Evolutionary conservation across 1,284 basidiomycete genomes (phyloP).

Genomic region (Xanthoconium separans): DNA sequence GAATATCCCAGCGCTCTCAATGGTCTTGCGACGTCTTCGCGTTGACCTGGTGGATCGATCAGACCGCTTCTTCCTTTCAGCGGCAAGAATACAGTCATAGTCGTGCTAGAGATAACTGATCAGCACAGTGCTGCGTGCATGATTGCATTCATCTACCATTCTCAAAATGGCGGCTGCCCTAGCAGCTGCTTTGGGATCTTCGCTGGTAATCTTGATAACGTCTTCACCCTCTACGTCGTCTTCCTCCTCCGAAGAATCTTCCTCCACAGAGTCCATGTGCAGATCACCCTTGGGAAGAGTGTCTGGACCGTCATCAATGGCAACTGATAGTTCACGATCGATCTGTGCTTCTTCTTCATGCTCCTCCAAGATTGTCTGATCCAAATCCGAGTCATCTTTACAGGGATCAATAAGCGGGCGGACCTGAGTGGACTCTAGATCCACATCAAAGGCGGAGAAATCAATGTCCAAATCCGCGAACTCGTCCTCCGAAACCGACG

Average conservation of each 20-base stretch:
- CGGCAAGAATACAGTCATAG: conserved; percentile 74
- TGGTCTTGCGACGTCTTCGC: conserved; percentile 29
- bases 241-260: conserved; percentile 26
- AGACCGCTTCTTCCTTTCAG: conserved; percentile 29
- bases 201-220: conserved; percentile 75
- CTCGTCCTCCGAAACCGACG: conserved; percentile 21
- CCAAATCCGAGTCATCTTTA: neutral
- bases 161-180: conserved; percentile 88
- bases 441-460: conserved; percentile 17
- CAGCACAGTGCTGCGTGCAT: neutral
- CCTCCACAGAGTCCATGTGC: neutral
- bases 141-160: conserved; percentile 49
- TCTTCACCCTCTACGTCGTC: conserved; percentile 38
- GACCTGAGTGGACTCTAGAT: conserved; percentile 19
- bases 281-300: neutral
- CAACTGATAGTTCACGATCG: conserved; percentile 39
- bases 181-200: conserved; percentile 80
- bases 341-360: conserved; percentile 37
- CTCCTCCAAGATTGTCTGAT: conserved; percentile 18
- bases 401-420: neutral
- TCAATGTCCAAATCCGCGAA: conserved; percentile 18
- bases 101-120: conserved; percentile 58
- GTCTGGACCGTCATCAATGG: conserved; percentile 23
- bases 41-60: conserved; percentile 7
- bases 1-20: conserved; percentile 24